These are phyloP conservation scores for Termitomyces sp. DNA, from an alignment of 768 basidiomycete genomes.

Conservation along the genomic window DNA sequence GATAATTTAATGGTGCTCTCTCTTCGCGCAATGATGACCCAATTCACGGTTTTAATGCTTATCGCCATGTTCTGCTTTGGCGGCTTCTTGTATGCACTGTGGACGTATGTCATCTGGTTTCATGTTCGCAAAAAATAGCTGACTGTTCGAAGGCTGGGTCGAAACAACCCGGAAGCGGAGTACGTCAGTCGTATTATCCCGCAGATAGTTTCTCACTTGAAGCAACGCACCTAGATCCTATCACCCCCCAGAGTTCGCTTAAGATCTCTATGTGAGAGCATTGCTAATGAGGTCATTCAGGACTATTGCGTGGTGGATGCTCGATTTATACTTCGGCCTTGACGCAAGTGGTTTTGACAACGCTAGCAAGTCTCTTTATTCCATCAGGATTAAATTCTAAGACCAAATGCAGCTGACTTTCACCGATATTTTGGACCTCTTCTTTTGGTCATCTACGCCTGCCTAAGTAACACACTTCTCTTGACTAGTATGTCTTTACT, in stretches of 20 bases:
- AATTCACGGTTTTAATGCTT: constrained; percentile 80
- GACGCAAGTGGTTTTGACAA: constrained; percentile 86
- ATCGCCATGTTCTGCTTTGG: constrained; percentile 89
- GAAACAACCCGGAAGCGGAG: constrained; percentile 44
- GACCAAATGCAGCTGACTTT: constrained; percentile 48
- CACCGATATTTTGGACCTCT: constrained; percentile 87
- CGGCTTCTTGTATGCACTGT: constrained; percentile 89
- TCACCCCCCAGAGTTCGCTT: background rate
- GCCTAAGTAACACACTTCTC: constrained; percentile 87
- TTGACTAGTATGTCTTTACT: constrained; percentile 58
- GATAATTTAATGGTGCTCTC: constrained; percentile 78
- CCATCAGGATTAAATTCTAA: background rate
- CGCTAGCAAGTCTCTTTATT: constrained; percentile 51
- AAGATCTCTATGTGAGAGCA: background rate
- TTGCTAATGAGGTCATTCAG: constrained; percentile 8
- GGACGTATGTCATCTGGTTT: constrained; percentile 61
- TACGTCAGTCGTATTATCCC: constrained; percentile 23
- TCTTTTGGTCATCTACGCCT: constrained; percentile 89
- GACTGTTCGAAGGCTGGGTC: constrained; percentile 44
- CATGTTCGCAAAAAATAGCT: background rate
- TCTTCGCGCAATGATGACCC: constrained; percentile 87
- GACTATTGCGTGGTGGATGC: constrained; percentile 91
- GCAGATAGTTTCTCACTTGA: background rate
- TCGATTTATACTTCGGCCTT: constrained; percentile 91
- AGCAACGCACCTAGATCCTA: background rate